Evolutionary conservation across 2,329 filamentous ascomycete genomes (phyloP).

Genomic region (Pestalotiopsis sp.): DNA sequence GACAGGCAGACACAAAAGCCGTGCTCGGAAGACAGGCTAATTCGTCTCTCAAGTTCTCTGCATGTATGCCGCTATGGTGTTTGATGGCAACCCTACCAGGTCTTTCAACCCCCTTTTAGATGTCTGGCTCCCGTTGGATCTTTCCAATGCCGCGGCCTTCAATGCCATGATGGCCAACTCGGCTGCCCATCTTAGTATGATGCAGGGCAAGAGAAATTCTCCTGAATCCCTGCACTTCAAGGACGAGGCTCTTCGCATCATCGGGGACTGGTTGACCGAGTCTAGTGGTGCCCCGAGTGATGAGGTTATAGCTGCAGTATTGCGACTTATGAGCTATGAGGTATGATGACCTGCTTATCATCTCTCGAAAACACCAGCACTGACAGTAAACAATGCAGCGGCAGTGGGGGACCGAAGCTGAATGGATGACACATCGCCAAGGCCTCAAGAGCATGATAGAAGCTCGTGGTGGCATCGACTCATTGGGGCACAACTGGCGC

Average conservation of each 20-base stretch:
- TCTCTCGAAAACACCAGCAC: background rate
- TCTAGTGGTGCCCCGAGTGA: background rate
- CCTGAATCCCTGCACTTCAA: background rate
- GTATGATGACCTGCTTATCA: background rate
- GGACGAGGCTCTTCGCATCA: background rate
- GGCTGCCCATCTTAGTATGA: background rate
- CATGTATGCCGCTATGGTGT: background rate
- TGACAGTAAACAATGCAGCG: background rate
- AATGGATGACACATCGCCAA: background rate
- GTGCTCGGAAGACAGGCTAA: background rate
- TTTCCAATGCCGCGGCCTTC: background rate
- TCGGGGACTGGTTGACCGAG: background rate
- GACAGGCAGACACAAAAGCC: too few species aligned
- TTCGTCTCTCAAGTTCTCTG: background rate
- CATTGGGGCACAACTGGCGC: background rate
- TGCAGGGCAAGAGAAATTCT: background rate
- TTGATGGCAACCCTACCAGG: background rate
- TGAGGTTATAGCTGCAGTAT: background rate
- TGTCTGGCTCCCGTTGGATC: background rate
- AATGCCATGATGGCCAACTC: background rate
- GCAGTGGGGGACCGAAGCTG: background rate
- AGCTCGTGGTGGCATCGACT: background rate
- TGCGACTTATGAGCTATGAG: background rate
- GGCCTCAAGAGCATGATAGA: background rate
- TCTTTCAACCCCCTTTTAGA: background rate